These are phyloP conservation scores for Purshia tridentata DNA, from an alignment of 306 rosid genomes.

Conservation along the genomic window DNA sequence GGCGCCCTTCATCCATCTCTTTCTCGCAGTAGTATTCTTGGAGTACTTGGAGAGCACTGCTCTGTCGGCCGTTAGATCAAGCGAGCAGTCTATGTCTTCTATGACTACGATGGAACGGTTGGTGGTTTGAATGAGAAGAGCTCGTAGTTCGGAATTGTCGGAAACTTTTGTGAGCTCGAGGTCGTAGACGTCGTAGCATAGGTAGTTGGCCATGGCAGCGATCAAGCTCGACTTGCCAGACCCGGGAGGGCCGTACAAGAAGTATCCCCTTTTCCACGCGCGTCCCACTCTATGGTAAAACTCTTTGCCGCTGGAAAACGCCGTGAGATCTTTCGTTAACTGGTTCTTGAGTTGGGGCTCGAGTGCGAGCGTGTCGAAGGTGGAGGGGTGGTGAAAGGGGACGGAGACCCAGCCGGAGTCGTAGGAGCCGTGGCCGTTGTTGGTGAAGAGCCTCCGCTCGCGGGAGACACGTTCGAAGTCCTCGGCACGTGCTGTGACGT, in stretches of 20 bases:
- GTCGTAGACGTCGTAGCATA: slow-evolving; percentile 84
- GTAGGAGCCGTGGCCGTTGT: slow-evolving; percentile 63
- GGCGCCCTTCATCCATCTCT: slow-evolving; percentile 21
- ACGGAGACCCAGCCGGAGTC: slow-evolving; percentile 91
- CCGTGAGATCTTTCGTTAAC: slow-evolving; percentile 56
- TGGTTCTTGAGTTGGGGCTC: slow-evolving; percentile 66
- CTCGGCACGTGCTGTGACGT: slow-evolving; percentile 63
- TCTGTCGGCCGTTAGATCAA: slow-evolving; percentile 72
- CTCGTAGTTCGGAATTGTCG: slow-evolving; percentile 76
- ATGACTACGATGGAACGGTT: slow-evolving; percentile 81
- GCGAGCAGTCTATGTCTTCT: slow-evolving; percentile 83
- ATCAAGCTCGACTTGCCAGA: slow-evolving; percentile 86
- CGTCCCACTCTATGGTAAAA: slow-evolving; percentile 79
- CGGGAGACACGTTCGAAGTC: slow-evolving; percentile 75
- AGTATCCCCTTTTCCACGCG: slow-evolving; percentile 88
- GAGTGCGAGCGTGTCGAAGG: slow-evolving; percentile 69
- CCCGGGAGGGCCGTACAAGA: slow-evolving; percentile 84
- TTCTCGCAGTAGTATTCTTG: slow-evolving; percentile 24
- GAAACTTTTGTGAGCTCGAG: slow-evolving; percentile 79
- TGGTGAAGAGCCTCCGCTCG: slow-evolving; percentile 74
- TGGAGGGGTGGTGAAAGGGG: slow-evolving; percentile 85
- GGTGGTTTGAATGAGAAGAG: slow-evolving; percentile 75
- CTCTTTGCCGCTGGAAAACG: slow-evolving; percentile 62
- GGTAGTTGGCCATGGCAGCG: slow-evolving; percentile 83
- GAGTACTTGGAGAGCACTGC: too few species aligned